Base-by-base conservation (phyloP, 2,329 filamentous ascomycete genomes). In the Chrysoporthe puriensis region DNA sequence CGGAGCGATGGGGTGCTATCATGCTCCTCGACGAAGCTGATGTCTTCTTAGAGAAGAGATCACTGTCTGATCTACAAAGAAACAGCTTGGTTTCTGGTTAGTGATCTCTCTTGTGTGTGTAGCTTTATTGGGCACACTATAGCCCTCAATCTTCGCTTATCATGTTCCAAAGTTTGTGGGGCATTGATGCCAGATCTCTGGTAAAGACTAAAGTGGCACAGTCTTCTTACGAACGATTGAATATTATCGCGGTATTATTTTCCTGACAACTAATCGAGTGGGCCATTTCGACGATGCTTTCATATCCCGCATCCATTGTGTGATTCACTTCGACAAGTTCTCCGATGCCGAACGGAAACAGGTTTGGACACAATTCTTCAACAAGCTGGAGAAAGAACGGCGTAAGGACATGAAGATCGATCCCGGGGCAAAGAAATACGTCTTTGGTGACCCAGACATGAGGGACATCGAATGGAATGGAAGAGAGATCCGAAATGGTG, bases 11-110 rank as follows among this genome's bases (percentile, higher is more conserved):
- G 72, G 70, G 68, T 14, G 74, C 75, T 5, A 63, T 72, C 9
- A 63, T 78, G 0, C 68, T 78, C 1, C 64, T 78, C 0, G 76
- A 78, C 42, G 76, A 78, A 69, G 76, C 75, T 14, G 76, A 79
- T 66, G 73, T 78, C 1, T 78, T 75, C 66, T 71, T 79, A 14
- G 75, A 78, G 63, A 71, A 71, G 11, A 71, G 78, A 5, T 61
- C 67, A 1, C 63, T 68, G 2, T 60, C 70, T 5, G 73, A 79
- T 46, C 67, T 79, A 0, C 66, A 72, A 8, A 67, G 75, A 5
- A 77, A 77, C 66, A 76, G 71, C 56, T 69, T 79, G 0, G 75
- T 78, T 1, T 74, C 77, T 2, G 71, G 73, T 74, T 16, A 62
- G 67, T 59, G n/a, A 2, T 26, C 26, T 26, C 2, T 26, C 26